phyloP scores from a whole-genome alignment of 768 basidiomycete genomes.

The Phanerodontia chrysosporium region DNA sequence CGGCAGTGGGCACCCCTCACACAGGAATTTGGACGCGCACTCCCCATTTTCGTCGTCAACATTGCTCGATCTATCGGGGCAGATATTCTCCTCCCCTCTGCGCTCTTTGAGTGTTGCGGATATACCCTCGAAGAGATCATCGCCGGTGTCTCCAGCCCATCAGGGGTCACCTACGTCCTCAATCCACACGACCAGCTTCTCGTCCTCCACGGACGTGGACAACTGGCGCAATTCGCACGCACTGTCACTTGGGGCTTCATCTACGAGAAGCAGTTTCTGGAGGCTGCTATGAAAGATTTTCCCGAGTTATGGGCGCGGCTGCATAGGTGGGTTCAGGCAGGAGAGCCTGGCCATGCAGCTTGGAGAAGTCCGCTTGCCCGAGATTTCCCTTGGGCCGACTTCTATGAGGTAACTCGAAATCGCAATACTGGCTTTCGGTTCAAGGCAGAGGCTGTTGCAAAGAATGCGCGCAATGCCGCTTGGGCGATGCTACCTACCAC shows the following conservation, averaged over 20 bases:
- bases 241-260: background rate
- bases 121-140: constrained; percentile 1
- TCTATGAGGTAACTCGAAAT: background rate
- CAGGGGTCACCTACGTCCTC: background rate
- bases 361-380: background rate
- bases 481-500: background rate
- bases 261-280: background rate
- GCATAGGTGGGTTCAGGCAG: background rate
- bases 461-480: background rate
- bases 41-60: background rate
- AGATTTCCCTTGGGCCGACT: background rate
- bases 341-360: background rate
- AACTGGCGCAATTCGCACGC: background rate
- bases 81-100: constrained; percentile 5
- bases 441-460: background rate
- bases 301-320: background rate
- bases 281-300: background rate
- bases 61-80: background rate
- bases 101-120: constrained; percentile 5
- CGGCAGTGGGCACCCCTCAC: background rate
- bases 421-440: background rate
- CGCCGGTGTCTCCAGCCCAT: background rate
- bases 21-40: background rate
- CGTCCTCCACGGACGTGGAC: background rate
- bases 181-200: background rate